Conservation (phyloP, 2,329 filamentous ascomycete species). For the Colletotrichum musicola region DNA sequence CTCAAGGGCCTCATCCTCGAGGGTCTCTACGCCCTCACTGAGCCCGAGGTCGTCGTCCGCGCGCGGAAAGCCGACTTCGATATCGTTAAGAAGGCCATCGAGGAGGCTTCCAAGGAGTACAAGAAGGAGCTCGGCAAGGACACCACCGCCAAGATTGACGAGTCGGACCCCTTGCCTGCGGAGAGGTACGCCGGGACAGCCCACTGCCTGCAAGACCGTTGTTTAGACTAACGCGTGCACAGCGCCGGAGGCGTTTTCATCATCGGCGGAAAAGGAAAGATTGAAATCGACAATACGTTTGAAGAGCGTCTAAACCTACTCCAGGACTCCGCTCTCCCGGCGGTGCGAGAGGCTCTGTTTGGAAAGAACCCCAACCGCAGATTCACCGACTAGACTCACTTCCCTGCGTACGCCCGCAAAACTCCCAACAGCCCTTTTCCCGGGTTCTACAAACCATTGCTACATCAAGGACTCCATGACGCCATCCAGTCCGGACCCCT, state of each 20-base stretch:
- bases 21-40: conserved; percentile 88
- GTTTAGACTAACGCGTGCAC: conserved; percentile 28
- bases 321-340: conserved; percentile 86
- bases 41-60: conserved; percentile 80
- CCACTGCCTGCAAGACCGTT: background rate
- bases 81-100: conserved; percentile 81
- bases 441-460: conserved; percentile 26
- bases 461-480: conserved; percentile 32
- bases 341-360: conserved; percentile 87
- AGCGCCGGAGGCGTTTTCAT: conserved; percentile 89
- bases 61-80: conserved; percentile 85
- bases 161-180: conserved; percentile 82
- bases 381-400: conserved; percentile 83
- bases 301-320: conserved; percentile 90
- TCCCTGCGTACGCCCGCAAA: conserved; percentile 17
- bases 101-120: conserved; percentile 83
- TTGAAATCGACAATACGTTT: conserved; percentile 98
- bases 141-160: conserved; percentile 78
- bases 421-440: conserved; percentile 17
- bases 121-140: conserved; percentile 82
- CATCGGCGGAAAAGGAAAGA: conserved; percentile 88
- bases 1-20: conserved; percentile 88
- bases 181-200: conserved; percentile 75
- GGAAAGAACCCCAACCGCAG: conserved; percentile 95
- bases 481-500: conserved; percentile 34